phyloP scores from a whole-genome alignment of 2,329 filamentous ascomycete genomes.

The Mollisia scopiformis region DNA sequence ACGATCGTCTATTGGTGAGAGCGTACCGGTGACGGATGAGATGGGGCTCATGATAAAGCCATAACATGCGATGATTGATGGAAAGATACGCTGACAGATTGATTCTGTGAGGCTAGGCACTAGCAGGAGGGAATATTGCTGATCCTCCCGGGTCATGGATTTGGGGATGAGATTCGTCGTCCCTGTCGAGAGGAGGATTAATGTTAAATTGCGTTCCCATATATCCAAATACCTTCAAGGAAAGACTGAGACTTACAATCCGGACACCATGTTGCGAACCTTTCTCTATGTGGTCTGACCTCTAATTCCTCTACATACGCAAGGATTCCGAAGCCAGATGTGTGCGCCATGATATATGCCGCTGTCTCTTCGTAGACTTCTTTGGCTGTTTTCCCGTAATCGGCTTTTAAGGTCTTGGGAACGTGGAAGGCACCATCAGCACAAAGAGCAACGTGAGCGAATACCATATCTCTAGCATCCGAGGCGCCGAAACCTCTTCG shows the following conservation, averaged over 20 bases:
- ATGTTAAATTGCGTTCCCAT: too few relatives aligned
- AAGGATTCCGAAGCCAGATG: not conserved
- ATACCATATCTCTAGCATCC: constrained; percentile 4
- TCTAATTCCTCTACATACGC: not conserved
- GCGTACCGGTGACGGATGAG: not conserved
- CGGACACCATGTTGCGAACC: not conserved
- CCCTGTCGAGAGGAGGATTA: too few relatives aligned
- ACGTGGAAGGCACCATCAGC: not conserved
- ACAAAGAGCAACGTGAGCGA: not conserved
- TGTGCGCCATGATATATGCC: not conserved
- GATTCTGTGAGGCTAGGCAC: not conserved
- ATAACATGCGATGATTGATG: not conserved
- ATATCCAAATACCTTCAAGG: too few relatives aligned
- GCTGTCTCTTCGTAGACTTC: not conserved
- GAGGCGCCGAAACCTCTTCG: not conserved
- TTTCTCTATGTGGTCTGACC: not conserved
- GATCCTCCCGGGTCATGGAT: not conserved
- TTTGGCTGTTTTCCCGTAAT: not conserved
- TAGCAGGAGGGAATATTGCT: not conserved
- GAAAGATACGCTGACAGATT: not conserved
- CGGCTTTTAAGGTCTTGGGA: not conserved
- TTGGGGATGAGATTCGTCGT: too few relatives aligned
- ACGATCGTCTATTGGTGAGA: not conserved
- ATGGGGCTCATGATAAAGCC: not conserved
- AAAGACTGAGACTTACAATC: not conserved